Conservation (phyloP, 768 basidiomycete genomes). For the Boletus subcaerulescens region DNA sequence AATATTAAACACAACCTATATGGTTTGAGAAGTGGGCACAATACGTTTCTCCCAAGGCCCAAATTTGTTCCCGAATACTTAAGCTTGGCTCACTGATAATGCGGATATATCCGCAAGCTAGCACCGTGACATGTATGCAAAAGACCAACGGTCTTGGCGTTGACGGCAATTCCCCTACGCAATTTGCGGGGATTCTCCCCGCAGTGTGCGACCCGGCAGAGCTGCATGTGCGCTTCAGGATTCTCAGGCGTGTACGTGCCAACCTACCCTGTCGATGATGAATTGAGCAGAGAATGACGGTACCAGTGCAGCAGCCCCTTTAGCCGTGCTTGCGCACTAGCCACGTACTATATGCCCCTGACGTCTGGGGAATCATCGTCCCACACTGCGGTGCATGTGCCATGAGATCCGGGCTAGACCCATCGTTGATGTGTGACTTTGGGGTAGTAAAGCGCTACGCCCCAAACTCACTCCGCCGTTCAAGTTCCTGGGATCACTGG, state of each 20-base stretch:
- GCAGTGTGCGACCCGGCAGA: background rate
- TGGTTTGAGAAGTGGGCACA: background rate
- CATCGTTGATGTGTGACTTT: no score
- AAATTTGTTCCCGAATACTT: background rate
- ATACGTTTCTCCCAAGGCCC: no score
- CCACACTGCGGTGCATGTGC: background rate
- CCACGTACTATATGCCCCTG: background rate
- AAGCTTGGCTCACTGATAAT: no score
- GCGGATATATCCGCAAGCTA: conserved; percentile 1
- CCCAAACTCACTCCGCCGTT: background rate
- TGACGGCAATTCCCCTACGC: background rate
- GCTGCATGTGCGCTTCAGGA: background rate
- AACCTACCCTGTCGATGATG: background rate
- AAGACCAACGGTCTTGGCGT: background rate
- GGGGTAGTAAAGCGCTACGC: background rate
- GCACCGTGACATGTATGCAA: background rate
- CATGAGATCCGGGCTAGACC: background rate
- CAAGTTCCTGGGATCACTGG: background rate
- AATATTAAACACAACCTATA: background rate
- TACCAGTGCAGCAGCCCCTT: background rate
- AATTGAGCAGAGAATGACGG: background rate
- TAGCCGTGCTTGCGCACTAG: background rate
- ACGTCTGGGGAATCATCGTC: background rate
- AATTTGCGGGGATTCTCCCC: background rate
- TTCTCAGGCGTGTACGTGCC: background rate